phyloP scores from a whole-genome alignment of 2,329 filamentous ascomycete genomes.

The Monilinia laxa region DNA sequence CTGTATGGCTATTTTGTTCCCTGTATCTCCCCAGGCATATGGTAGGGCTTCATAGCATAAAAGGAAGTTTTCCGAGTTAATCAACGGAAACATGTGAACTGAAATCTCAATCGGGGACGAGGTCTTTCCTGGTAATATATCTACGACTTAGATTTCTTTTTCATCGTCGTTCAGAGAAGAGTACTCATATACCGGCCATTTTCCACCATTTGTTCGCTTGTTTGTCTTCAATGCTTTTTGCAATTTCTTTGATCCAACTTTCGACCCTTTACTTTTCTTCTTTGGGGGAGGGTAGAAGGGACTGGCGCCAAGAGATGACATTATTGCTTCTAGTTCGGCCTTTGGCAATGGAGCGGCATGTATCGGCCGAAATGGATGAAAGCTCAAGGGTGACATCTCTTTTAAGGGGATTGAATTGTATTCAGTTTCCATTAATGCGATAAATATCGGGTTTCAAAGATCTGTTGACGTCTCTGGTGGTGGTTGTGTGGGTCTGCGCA shows the following conservation, averaged over 20 bases:
- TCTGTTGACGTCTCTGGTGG: background rate
- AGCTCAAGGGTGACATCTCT: background rate
- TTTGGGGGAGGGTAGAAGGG: background rate
- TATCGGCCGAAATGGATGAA: too few relatives aligned
- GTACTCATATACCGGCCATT: background rate
- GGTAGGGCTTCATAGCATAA: background rate
- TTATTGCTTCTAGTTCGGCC: background rate
- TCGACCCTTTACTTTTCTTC: background rate
- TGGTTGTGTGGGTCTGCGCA: background rate
- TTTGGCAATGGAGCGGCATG: background rate
- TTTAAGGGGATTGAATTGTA: too few relatives aligned
- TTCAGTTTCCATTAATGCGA: too few relatives aligned
- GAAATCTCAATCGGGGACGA: background rate
- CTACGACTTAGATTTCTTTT: background rate
- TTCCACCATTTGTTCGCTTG: background rate
- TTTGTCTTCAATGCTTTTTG: background rate
- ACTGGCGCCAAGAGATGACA: background rate
- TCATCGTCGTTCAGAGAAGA: background rate
- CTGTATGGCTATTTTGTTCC: background rate
- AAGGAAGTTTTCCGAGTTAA: background rate
- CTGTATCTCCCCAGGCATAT: background rate
- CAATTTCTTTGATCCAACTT: background rate
- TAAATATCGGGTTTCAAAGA: too few relatives aligned
- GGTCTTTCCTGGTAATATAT: background rate
- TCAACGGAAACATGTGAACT: background rate